These are phyloP conservation scores for Dalbergia oliveri DNA, from an alignment of 306 rosid genomes.

Conservation along the genomic window DNA sequence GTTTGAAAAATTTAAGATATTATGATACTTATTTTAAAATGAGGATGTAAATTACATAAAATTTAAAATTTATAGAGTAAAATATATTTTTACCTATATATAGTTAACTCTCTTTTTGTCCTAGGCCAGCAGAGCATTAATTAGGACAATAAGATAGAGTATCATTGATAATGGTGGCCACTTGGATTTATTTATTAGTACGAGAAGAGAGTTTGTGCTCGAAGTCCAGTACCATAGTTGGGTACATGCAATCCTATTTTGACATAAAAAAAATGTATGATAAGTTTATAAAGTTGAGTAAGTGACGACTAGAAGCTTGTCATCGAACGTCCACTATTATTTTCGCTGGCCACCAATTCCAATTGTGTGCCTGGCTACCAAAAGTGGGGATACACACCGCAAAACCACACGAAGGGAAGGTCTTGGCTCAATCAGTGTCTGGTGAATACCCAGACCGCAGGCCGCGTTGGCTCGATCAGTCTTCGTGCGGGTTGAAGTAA, in stretches of 20 bases:
- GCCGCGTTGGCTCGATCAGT: slow-evolving; percentile 55
- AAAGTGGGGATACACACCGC: slow-evolving; percentile 39
- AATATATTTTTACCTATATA: no score
- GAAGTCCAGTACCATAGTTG: background rate
- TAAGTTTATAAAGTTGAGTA: no score
- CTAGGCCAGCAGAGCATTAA: background rate
- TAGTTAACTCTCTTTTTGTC: background rate
- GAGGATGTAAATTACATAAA: no score
- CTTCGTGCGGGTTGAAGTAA: background rate
- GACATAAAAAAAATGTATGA: no score
- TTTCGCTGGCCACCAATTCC: background rate
- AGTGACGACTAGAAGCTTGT: no score
- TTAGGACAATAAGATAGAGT: background rate
- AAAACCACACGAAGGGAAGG: slow-evolving; percentile 39
- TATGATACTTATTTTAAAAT: no score
- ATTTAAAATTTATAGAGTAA: no score
- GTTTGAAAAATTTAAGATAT: no score
- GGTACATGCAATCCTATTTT: no score
- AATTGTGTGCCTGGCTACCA: slow-evolving; percentile 38
- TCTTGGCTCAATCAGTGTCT: slow-evolving; percentile 66
- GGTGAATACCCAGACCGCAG: slow-evolving; percentile 41
- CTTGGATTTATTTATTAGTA: slow-evolving; percentile 19
- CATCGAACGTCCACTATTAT: no score
- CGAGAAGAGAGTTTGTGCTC: slow-evolving; percentile 15
- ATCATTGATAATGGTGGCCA: slow-evolving; percentile 16